These are phyloP conservation scores for Leptosphaerulina australis DNA, from an alignment of 2,329 filamentous ascomycete species.

Conservation along the genomic window DNA sequence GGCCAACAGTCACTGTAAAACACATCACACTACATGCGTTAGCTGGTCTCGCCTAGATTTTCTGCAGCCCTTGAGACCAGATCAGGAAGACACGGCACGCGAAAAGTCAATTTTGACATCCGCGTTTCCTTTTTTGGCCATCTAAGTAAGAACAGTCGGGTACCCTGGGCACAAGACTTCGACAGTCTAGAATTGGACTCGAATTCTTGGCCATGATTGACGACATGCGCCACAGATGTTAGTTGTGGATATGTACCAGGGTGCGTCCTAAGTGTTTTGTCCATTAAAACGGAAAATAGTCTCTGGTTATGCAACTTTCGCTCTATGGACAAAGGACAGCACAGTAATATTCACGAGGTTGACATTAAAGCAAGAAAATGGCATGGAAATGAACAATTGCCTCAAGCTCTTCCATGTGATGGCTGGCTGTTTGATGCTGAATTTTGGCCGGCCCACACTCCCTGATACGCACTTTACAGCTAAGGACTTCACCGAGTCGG, in stretches of 20 bases:
- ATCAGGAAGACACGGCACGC: neutral
- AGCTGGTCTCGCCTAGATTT: neutral
- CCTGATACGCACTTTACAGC: constrained; percentile 7
- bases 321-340: constrained; percentile 3
- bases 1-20: neutral
- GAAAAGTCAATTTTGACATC: neutral
- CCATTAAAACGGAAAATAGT: neutral
- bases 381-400: constrained; percentile 2
- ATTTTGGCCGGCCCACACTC: constrained; percentile 1
- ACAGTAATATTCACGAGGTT: constrained; percentile 12
- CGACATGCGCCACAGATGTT: constrained; percentile 1
- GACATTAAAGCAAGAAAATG: constrained; percentile 1
- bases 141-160: constrained; percentile 1
- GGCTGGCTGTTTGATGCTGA: constrained; percentile 7
- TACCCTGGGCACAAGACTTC: neutral
- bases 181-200: constrained; percentile 2
- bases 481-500: constrained; percentile 7
- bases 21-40: constrained; percentile 4
- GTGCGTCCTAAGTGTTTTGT: neutral
- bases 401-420: neutral
- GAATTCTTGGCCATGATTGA: neutral
- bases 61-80: neutral
- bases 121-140: neutral
- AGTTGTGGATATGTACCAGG: neutral
- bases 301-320: neutral